Percentiles rank a stretch among this genome's conserved stretches.
Evolutionary conservation across 352 stramenopile species (phyloP).

Genomic region (Achlya hypogyna): DNA sequence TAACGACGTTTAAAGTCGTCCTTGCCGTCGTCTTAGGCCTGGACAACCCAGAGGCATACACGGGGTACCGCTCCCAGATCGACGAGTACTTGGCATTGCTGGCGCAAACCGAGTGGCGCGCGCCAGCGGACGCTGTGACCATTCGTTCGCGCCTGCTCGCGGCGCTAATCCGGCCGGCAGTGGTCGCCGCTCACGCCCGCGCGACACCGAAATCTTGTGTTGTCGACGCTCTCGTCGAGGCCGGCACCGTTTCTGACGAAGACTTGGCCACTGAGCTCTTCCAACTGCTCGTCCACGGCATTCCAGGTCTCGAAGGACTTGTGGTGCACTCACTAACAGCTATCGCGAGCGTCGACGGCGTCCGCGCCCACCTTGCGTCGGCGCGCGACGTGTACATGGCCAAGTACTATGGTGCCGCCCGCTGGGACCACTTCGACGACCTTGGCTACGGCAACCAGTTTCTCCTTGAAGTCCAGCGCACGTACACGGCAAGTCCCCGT

Average conservation of each 20-base stretch:
- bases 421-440: background rate
- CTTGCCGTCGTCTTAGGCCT: constrained; percentile 6
- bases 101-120: background rate
- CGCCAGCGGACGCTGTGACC: background rate
- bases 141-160: background rate
- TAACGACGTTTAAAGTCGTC: constrained; percentile 1
- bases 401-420: background rate
- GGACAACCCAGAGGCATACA: background rate
- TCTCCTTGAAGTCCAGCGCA: constrained; percentile 5
- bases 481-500: background rate
- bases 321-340: background rate
- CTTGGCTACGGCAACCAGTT: background rate
- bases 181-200: background rate
- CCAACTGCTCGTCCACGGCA: background rate
- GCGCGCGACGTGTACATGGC: background rate
- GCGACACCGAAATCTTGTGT: background rate
- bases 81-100: background rate
- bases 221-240: background rate
- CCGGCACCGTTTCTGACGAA: background rate
- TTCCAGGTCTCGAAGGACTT: background rate
- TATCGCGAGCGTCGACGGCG: background rate
- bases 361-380: background rate
- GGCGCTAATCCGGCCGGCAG: background rate
- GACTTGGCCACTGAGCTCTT: constrained; percentile 2
- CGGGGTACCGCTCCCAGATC: background rate